A percentile compares a stretch with the other conserved stretches of the same genome.
phyloP scores from a whole-genome alignment of 257 asterid species.

The Forsythia viridissima region DNA sequence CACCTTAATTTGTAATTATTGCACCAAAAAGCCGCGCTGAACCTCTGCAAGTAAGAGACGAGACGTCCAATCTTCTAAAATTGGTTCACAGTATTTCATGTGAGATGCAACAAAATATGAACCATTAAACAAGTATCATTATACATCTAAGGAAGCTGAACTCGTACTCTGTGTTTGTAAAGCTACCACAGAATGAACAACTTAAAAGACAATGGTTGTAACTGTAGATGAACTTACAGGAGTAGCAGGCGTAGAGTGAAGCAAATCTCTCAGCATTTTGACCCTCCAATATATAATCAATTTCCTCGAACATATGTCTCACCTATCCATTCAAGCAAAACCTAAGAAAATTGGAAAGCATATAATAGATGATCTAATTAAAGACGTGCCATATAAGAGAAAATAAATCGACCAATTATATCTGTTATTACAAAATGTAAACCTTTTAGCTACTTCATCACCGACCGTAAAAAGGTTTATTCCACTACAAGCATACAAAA shows the following conservation, averaged over 20 bases:
- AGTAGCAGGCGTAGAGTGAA: constrained; percentile 60
- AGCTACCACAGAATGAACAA: constrained; percentile 15
- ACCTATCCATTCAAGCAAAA: constrained; percentile 63
- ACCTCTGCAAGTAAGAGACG: too few relatives aligned
- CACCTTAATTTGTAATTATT: not conserved
- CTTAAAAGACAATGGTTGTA: not conserved
- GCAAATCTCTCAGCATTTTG: constrained; percentile 97
- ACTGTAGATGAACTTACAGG: constrained; percentile 49
- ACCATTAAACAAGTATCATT: too few relatives aligned
- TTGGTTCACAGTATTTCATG: too few relatives aligned
- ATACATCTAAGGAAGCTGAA: not conserved
- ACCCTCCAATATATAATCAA: constrained; percentile 95
- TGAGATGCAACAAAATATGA: too few relatives aligned
- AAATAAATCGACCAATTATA: not conserved
- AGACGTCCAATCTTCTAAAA: too few relatives aligned
- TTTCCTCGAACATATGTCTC: constrained; percentile 97
- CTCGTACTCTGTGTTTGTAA: not conserved
- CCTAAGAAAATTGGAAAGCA: constrained; percentile 23
- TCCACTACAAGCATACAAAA: too few relatives aligned
- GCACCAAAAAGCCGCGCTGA: not conserved
- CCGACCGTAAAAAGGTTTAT: too few relatives aligned
- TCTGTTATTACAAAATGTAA: not conserved
- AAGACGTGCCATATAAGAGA: constrained; percentile 11
- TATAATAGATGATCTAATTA: constrained; percentile 21
- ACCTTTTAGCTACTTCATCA: not conserved